phyloP scores from a whole-genome alignment of 2,329 filamentous ascomycete genomes.

The Mycocentrospora acerina region DNA sequence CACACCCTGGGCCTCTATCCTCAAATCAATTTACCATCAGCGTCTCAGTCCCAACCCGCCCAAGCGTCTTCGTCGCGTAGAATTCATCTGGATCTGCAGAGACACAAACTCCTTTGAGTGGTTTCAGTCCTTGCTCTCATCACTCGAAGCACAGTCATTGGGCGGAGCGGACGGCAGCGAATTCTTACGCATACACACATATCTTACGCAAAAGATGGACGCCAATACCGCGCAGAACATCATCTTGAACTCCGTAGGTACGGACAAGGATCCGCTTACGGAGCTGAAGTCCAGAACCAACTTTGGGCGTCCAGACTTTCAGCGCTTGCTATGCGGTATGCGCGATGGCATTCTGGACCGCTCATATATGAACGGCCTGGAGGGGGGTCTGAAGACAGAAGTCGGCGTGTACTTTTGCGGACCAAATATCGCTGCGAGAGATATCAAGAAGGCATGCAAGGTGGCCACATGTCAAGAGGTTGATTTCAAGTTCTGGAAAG shows the following conservation, averaged over 20 bases:
- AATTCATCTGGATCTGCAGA: conserved; percentile 99
- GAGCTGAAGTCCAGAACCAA: conserved; percentile 89
- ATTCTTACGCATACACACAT: conserved; percentile 97
- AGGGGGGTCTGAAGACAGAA: conserved; percentile 74
- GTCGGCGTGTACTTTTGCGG: conserved; percentile 99
- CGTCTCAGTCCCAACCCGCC: conserved; percentile 88
- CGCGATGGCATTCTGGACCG: conserved; percentile 82
- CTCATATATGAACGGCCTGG: conserved; percentile 80
- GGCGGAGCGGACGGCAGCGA: conserved; percentile 66
- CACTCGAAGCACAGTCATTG: conserved; percentile 82
- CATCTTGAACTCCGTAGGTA: conserved; percentile 90
- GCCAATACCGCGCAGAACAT: conserved; percentile 94
- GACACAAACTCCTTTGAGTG: conserved; percentile 96
- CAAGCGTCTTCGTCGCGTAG: conserved; percentile 84
- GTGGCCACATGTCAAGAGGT: conserved; percentile 74
- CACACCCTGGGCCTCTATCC: conserved; percentile 81
- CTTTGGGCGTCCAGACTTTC: conserved; percentile 91
- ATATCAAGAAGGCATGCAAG: conserved; percentile 81
- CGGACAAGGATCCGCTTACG: conserved; percentile 84
- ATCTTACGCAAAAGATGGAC: conserved; percentile 91
- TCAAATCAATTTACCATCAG: conserved; percentile 98
- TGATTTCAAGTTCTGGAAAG: conserved; percentile 98
- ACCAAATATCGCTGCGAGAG: conserved; percentile 74
- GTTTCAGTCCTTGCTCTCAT: conserved; percentile 93
- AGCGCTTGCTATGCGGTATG: conserved; percentile 77